Base-by-base conservation (phyloP, 768 basidiomycete species). In the Podaxis sp. region DNA sequence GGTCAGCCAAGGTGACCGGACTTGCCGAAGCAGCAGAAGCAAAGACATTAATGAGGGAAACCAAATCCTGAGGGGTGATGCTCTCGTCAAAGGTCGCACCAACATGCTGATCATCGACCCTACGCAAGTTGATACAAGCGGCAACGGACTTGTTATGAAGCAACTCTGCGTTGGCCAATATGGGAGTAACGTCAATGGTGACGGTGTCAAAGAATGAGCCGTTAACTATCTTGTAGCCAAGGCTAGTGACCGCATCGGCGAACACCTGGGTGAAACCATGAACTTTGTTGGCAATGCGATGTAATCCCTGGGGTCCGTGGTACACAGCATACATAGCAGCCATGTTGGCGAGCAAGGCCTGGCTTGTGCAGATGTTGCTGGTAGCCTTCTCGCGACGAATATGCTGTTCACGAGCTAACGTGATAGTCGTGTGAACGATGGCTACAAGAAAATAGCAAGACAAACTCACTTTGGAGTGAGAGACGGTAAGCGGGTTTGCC, bases 281-380 rank as follows among this genome's bases (percentile, higher is more conserved):
- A n/a, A 98, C 92, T 76, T 92, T 94, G 71, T 83, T 79, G 19
- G 94, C 95, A 65, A 98, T 98, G 51, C 86, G 85, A 62, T 81
- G 79, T 29, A 99, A 82, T 61, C 96, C 95, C 49, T 79, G 82
- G 0, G 97, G 91, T 11, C 97, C 97, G 70, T 99, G 97, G 73
- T 97, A 98, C 22, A 98, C 86, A 5, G 95, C 95, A 71, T 94
- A 95, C 96, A 99, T 98, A 38, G 96, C 95, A 19, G 97, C 94
- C 94, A 98, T 98, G 76, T 99, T 99, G 19, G 97, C 97, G 27
- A 99, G 90, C 17, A 99, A 85, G 0, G 94, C 97, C 76, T 99
- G 96, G 67, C 92, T 93, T 5, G 97, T 99, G 73, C 97, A 99
- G 63, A 99, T 97, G 71, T 98, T 98, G 71, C 93, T 95, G 3